Conservation (phyloP, 1,284 basidiomycete genomes). For the Ceratobasidium papillatum region DNA sequence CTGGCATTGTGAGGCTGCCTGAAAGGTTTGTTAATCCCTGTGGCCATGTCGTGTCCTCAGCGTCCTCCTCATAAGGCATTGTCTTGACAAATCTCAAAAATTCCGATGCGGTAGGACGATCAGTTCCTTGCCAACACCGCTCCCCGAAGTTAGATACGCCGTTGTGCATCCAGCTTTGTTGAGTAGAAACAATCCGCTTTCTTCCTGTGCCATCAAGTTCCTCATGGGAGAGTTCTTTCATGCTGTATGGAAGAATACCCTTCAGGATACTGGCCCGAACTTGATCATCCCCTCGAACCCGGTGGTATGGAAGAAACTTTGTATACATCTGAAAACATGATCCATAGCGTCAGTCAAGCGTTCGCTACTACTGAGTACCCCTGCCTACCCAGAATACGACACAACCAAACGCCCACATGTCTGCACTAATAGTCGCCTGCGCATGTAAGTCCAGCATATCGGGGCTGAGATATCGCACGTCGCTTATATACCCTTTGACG, state of each 20-base stretch:
- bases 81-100: background rate
- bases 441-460: background rate
- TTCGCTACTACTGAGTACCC: background rate
- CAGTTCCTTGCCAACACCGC: slow-evolving; percentile 4
- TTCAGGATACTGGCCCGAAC: background rate
- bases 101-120: background rate
- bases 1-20: background rate
- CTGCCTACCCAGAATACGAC: slow-evolving; percentile 16
- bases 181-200: no score
- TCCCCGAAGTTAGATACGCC: background rate
- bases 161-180: background rate
- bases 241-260: background rate
- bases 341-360: no score
- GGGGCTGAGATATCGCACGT: slow-evolving; percentile 7
- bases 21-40: background rate
- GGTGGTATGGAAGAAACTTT: background rate
- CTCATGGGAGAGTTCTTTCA: background rate
- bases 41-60: background rate
- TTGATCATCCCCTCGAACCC: background rate
- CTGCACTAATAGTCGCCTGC: background rate
- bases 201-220: no score
- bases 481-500: background rate
- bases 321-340: background rate
- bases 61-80: background rate
- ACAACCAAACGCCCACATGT: slow-evolving; percentile 30